These are phyloP conservation scores for Mycothermus thermophilus DNA, from an alignment of 495 filamentous ascomycete genomes.

Conservation along the genomic window DNA sequence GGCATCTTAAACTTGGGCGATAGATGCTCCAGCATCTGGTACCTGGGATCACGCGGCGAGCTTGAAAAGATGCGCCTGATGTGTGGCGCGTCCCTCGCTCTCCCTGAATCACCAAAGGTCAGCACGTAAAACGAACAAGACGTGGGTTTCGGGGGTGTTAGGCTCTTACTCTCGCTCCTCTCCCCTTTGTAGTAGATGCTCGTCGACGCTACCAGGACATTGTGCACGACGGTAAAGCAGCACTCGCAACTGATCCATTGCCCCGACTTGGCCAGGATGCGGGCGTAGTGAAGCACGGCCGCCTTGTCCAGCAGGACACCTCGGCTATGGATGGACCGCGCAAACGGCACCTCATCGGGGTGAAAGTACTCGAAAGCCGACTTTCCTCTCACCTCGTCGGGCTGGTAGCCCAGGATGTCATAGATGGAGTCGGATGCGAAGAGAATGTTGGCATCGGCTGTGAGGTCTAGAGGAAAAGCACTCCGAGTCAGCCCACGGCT, in stretches of 20 bases:
- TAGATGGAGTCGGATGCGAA: conserved; percentile 73
- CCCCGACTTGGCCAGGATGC: conserved; percentile 52
- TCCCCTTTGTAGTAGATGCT: conserved; percentile 59
- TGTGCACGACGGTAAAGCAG: conserved; percentile 77
- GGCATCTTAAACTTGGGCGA: conserved; percentile 67
- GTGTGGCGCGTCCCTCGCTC: conserved; percentile 64
- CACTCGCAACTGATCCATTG: conserved; percentile 75
- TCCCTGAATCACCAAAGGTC: no score
- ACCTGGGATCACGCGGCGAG: conserved; percentile 70
- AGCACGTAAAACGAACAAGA: no score
- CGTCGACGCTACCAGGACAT: conserved; percentile 74
- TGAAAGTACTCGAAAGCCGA: conserved; percentile 84
- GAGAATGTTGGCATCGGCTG: conserved; percentile 63
- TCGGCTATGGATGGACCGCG: conserved; percentile 54
- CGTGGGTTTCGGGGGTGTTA: conserved; percentile 1
- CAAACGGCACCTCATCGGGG: conserved; percentile 65
- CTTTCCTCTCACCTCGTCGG: conserved; percentile 58
- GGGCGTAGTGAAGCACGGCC: conserved; percentile 68
- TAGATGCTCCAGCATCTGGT: conserved; percentile 79
- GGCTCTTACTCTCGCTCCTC: conserved; percentile 53
- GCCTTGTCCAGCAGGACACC: conserved; percentile 73
- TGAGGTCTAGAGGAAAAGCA: conserved; percentile 61
- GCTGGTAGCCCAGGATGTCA: conserved; percentile 69
- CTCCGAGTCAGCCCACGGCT: background rate
- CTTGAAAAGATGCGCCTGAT: conserved; percentile 68